Conservation (phyloP, 31 red algal species). For the Porphyra umbilicalis region DNA sequence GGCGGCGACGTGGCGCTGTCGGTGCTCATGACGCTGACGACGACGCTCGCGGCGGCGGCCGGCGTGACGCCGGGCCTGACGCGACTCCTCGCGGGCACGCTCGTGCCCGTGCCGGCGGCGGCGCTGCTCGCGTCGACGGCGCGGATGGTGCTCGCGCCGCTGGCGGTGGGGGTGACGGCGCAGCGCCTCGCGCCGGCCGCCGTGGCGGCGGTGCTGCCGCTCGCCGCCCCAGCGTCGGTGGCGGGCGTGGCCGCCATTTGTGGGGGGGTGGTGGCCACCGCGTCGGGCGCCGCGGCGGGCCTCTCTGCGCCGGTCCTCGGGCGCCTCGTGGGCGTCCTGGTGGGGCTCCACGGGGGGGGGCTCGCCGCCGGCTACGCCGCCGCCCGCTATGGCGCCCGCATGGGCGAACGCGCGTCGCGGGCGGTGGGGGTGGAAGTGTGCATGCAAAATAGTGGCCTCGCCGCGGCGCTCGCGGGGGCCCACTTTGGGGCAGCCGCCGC, state of each 20-base stretch:
- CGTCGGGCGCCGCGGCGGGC: constrained; percentile 7
- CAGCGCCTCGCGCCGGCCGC: constrained; percentile 24
- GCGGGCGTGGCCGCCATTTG: constrained; percentile 75
- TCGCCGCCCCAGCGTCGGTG: constrained; percentile 33
- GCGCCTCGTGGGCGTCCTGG: constrained; percentile 44
- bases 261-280: constrained; percentile 52
- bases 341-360: constrained; percentile 60
- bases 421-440: constrained; percentile 92
- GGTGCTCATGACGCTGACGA: constrained; percentile 79
- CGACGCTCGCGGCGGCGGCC: constrained; percentile 55
- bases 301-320: constrained; percentile 1
- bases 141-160: constrained; percentile 73
- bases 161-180: constrained; percentile 45
- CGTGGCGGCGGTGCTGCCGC: constrained; percentile 33
- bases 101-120: constrained; percentile 55
- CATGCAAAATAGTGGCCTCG: constrained; percentile 94
- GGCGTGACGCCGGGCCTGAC: constrained; percentile 66
- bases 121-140: constrained; percentile 53
- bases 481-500: constrained; percentile 74
- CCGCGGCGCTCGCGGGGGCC: constrained; percentile 63
- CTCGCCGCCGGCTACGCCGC: constrained; percentile 52
- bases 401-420: constrained; percentile 10
- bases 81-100: constrained; percentile 53
- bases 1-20: constrained; percentile 82
- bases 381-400: constrained; percentile 4